Evolutionary conservation across 306 rosid genomes (phyloP).

Genomic region (Macrotyloma uniflorum): DNA sequence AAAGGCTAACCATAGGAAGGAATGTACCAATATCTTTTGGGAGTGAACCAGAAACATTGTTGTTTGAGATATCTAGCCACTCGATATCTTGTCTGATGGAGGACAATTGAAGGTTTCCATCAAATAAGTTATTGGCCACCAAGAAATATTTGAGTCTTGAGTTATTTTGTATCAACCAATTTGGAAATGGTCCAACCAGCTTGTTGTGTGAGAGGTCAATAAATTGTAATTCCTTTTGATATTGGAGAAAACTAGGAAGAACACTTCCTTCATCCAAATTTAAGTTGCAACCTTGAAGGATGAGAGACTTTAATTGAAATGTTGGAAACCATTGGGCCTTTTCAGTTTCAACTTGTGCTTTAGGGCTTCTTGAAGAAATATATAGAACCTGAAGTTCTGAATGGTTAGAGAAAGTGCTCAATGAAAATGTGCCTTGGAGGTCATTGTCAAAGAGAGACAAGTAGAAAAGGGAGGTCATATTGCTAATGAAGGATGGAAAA

Average conservation of each 20-base stretch:
- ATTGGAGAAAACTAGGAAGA: conserved; percentile 37
- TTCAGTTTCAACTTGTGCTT: conserved; percentile 34
- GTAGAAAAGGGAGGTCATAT: conserved; percentile 2
- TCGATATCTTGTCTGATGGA: not conserved
- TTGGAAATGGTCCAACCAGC: conserved; percentile 28
- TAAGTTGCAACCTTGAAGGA: conserved; percentile 24
- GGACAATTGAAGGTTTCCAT: not conserved
- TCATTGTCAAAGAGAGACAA: conserved; percentile 5
- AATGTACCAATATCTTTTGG: conserved; percentile 28
- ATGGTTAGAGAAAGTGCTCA: conserved; percentile 36
- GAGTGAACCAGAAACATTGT: conserved; percentile 27
- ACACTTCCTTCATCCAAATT: not conserved
- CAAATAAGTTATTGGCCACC: not conserved
- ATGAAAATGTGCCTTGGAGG: conserved; percentile 34
- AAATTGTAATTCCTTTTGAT: conserved; percentile 1
- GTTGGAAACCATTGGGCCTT: conserved; percentile 21
- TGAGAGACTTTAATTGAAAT: conserved; percentile 30
- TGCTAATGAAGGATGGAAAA: conserved; percentile 4
- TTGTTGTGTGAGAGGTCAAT: conserved; percentile 33
- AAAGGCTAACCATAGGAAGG: not conserved
- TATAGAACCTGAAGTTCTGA: conserved; percentile 25
- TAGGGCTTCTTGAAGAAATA: not conserved
- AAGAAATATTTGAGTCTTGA: not conserved
- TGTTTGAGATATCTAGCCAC: conserved; percentile 32
- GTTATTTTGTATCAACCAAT: conserved; percentile 39